Percentiles rank a stretch among this genome's conserved stretches.
phyloP scores from a whole-genome alignment of 176 grass and related monocot species.

The Puccinellia tenuiflora region DNA sequence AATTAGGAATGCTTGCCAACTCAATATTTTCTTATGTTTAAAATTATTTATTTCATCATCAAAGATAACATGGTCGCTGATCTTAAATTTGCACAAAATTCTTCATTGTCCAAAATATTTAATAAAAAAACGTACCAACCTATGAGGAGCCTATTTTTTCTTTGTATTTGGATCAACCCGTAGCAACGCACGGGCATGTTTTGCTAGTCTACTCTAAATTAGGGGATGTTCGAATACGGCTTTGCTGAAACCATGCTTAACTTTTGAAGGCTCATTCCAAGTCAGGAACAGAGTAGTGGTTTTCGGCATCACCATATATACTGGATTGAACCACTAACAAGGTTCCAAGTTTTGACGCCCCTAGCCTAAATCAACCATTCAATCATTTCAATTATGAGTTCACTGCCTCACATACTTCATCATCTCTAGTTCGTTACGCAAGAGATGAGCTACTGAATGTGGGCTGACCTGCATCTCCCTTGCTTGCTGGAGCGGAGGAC shows the following conservation, averaged over 20 bases:
- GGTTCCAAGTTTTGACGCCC: background rate
- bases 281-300: background rate
- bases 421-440: background rate
- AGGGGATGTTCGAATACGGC: background rate
- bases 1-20: no score
- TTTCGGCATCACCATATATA: no score
- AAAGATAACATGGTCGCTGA: no score
- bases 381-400: background rate
- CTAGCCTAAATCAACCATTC: background rate
- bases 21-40: no score
- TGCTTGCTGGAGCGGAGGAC: background rate
- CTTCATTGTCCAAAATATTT: no score
- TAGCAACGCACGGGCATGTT: no score
- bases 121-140: no score
- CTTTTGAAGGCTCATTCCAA: background rate
- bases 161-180: no score
- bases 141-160: no score
- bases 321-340: background rate
- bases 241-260: background rate
- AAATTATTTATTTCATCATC: no score
- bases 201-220: no score
- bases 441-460: background rate
- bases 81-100: no score
- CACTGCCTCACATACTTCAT: background rate
- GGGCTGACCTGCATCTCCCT: conserved; percentile 36